Conservation (phyloP, 768 basidiomycete genomes). For the Pulveroboletus frians region DNA sequence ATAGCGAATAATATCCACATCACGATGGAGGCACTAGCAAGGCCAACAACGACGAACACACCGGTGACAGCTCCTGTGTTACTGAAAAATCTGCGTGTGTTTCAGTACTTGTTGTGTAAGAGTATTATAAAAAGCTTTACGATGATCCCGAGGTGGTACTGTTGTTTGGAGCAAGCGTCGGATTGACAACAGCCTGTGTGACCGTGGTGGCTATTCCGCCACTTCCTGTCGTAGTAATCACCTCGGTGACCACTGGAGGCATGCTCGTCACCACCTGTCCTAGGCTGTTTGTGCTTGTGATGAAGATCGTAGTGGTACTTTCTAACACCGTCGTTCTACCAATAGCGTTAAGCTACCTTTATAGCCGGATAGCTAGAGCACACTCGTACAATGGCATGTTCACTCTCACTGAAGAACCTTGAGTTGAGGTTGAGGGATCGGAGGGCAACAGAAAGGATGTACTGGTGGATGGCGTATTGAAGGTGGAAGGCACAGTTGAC, state of each 20-base stretch:
- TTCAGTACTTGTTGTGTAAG: constrained; percentile 2
- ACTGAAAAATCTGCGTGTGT: constrained; percentile 64
- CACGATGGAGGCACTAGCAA: constrained; percentile 64
- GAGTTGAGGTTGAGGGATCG: constrained; percentile 6
- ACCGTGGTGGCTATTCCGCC: constrained; percentile 53
- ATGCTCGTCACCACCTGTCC: constrained; percentile 47
- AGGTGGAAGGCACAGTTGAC: constrained; percentile 14
- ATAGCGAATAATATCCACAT: constrained; percentile 70
- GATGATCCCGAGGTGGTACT: constrained; percentile 37
- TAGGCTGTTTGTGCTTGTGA: constrained; percentile 55
- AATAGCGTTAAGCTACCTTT: constrained; percentile 12
- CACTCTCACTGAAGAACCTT: not conserved
- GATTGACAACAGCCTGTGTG: constrained; percentile 64
- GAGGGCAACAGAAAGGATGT: constrained; percentile 7
- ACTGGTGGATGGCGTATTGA: constrained; percentile 11
- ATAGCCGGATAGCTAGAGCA: constrained; percentile 6
- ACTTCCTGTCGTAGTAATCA: constrained; percentile 48
- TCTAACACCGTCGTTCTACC: constrained; percentile 47
- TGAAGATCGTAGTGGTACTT: constrained; percentile 46
- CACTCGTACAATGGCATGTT: constrained; percentile 24
- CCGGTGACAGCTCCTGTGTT: constrained; percentile 91
- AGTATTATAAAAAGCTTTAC: constrained; percentile 34
- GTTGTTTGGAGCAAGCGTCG: constrained; percentile 56
- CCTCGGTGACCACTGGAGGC: constrained; percentile 54
- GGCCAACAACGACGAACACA: constrained; percentile 84